phyloP scores from a whole-genome alignment of 495 filamentous ascomycete genomes.

The Lasiosphaeria hispida region DNA sequence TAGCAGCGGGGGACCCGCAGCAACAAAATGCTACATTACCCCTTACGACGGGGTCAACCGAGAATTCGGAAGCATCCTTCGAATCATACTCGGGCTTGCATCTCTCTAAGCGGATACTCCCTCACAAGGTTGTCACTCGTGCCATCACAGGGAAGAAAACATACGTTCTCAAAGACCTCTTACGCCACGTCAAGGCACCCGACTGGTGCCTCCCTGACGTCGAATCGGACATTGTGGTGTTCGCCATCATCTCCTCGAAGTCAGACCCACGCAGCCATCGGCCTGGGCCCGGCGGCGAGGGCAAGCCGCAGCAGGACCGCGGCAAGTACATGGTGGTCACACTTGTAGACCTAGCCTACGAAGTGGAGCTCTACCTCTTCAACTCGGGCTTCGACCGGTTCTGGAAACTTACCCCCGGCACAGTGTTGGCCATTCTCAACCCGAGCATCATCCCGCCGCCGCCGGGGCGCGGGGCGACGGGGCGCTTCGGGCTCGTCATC shows the following conservation, averaged over 20 bases:
- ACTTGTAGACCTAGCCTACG: constrained; percentile 86
- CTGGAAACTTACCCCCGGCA: constrained; percentile 85
- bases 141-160: constrained; percentile 72
- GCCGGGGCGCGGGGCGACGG: constrained; percentile 66
- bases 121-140: constrained; percentile 72
- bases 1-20: constrained; percentile 29
- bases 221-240: constrained; percentile 80
- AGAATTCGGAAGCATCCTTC: constrained; percentile 50
- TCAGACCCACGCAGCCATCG: constrained; percentile 74
- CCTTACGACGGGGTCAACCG: not conserved
- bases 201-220: constrained; percentile 82
- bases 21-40: constrained; percentile 55
- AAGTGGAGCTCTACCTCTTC: constrained; percentile 89
- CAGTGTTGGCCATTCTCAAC: constrained; percentile 89
- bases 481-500: constrained; percentile 78
- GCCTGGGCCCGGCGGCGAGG: constrained; percentile 51
- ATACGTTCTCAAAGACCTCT: constrained; percentile 75
- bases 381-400: constrained; percentile 84
- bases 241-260: constrained; percentile 83
- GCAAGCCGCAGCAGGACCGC: constrained; percentile 48
- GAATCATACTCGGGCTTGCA: constrained; percentile 85
- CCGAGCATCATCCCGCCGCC: constrained; percentile 86
- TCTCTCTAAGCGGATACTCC: constrained; percentile 80
- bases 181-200: constrained; percentile 77
- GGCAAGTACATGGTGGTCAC: constrained; percentile 89